Evolutionary conservation across 208 protist genomes (phyloP).

Genomic region (Sergeia podlipaevii): DNA sequence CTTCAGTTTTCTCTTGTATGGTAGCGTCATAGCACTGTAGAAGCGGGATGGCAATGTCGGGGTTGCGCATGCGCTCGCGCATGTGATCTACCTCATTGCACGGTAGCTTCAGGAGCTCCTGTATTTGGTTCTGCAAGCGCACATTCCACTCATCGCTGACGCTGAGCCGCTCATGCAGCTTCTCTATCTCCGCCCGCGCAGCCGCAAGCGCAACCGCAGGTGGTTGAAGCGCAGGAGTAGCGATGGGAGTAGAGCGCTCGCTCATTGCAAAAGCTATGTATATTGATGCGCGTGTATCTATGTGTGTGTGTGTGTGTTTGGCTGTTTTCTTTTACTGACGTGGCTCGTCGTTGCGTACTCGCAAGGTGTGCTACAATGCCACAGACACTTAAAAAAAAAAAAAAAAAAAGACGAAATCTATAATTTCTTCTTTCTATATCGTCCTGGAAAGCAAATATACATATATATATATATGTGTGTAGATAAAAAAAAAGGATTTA

Average conservation of each 20-base stretch:
- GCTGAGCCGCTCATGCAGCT: slow-evolving; percentile 53
- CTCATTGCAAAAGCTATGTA: no score
- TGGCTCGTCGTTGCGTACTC: no score
- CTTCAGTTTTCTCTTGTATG: slow-evolving; percentile 65
- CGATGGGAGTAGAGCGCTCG: no score
- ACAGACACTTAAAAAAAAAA: slow-evolving; percentile 9
- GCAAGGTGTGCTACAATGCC: no score
- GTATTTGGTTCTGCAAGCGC: slow-evolving; percentile 64
- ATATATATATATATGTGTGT: background rate
- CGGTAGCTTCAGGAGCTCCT: slow-evolving; percentile 69
- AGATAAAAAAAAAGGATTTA: slow-evolving; percentile 10
- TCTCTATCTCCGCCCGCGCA: slow-evolving; percentile 30
- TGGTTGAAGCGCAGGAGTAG: background rate
- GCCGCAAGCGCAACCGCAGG: slow-evolving; percentile 8
- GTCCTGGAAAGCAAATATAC: background rate
- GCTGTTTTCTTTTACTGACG: no score
- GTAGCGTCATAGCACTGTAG: slow-evolving; percentile 86
- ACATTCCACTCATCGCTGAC: slow-evolving; percentile 83
- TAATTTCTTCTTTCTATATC: no score
- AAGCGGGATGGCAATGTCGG: slow-evolving; percentile 79
- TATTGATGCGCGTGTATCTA: no score
- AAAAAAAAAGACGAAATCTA: slow-evolving; percentile 4
- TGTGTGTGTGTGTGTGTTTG: no score
- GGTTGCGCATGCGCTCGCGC: slow-evolving; percentile 67
- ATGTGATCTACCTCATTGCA: slow-evolving; percentile 50